Evolutionary conservation across 352 stramenopile species (phyloP).

Genomic region (Pythium plurisporium): DNA sequence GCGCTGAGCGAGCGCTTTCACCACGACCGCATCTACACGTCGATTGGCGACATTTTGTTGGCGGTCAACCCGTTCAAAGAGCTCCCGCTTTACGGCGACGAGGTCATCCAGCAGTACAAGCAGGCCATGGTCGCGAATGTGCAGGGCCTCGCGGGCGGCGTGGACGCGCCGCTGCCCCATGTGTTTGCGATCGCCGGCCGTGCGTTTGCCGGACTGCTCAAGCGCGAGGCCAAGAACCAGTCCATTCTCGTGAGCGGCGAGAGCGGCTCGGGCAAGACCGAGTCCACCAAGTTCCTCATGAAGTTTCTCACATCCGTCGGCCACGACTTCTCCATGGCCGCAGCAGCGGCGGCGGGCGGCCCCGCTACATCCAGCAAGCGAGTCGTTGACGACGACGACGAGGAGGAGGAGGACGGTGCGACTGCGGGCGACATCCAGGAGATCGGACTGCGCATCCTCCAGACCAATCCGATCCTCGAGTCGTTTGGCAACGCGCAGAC

Average conservation of each 20-base stretch:
- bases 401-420: slow-evolving; percentile 12
- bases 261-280: slow-evolving; percentile 84
- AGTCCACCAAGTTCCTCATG: slow-evolving; percentile 90
- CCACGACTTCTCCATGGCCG: slow-evolving; percentile 27
- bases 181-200: slow-evolving; percentile 89
- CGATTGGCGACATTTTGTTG: slow-evolving; percentile 82
- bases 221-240: slow-evolving; percentile 59
- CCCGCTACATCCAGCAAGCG: not conserved
- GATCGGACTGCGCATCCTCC: slow-evolving; percentile 87
- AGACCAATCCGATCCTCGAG: slow-evolving; percentile 86
- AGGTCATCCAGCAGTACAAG: slow-evolving; percentile 68
- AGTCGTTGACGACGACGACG: slow-evolving; percentile 6
- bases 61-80: slow-evolving; percentile 82
- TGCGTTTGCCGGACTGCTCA: slow-evolving; percentile 76
- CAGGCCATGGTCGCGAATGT: slow-evolving; percentile 28
- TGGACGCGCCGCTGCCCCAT: slow-evolving; percentile 54
- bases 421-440: slow-evolving; percentile 45
- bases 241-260: slow-evolving; percentile 85
- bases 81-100: slow-evolving; percentile 58
- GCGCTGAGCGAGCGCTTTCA: slow-evolving; percentile 72
- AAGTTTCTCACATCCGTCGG: slow-evolving; percentile 91
- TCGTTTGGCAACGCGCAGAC: slow-evolving; percentile 87
- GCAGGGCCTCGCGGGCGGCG: not conserved
- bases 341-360: not conserved
- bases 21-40: slow-evolving; percentile 83